Conservation (phyloP, 129 eudicot genomes). For the Artemisia annua region DNA sequence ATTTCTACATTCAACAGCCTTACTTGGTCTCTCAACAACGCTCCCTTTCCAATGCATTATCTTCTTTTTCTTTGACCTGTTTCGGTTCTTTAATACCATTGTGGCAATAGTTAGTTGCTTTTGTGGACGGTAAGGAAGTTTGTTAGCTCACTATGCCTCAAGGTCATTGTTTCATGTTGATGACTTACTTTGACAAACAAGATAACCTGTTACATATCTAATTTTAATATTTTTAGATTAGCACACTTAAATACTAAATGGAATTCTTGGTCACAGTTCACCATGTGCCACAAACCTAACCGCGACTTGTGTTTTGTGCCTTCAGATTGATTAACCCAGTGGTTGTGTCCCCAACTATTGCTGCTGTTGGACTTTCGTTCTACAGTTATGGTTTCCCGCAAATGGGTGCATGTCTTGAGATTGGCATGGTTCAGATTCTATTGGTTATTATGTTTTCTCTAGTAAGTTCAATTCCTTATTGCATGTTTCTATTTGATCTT, state of each 20-base stretch:
- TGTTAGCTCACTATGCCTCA: too few species aligned
- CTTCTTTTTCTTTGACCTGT: background rate
- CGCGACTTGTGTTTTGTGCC: constrained; percentile 1
- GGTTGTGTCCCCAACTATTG: constrained; percentile 94
- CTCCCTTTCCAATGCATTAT: background rate
- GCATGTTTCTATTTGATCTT: background rate
- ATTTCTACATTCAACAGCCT: background rate
- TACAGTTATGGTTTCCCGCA: constrained; percentile 93
- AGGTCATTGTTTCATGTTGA: too few species aligned
- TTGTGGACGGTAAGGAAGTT: too few species aligned
- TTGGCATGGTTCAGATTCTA: constrained; percentile 83
- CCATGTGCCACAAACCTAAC: background rate
- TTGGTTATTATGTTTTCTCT: constrained; percentile 77
- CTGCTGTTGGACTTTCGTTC: constrained; percentile 98
- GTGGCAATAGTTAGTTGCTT: background rate
- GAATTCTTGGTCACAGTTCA: background rate
- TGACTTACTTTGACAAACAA: too few species aligned
- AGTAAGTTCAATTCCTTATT: constrained; percentile 47
- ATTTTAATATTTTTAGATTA: background rate
- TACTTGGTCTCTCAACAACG: background rate
- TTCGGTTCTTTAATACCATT: background rate
- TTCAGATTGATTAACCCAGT: constrained; percentile 88
- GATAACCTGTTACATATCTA: background rate
- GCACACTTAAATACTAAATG: background rate
- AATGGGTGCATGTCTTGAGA: constrained; percentile 86